Evolutionary conservation across 1,139 yeast species (phyloP).

Genomic region (Pneumocystis carinii): DNA sequence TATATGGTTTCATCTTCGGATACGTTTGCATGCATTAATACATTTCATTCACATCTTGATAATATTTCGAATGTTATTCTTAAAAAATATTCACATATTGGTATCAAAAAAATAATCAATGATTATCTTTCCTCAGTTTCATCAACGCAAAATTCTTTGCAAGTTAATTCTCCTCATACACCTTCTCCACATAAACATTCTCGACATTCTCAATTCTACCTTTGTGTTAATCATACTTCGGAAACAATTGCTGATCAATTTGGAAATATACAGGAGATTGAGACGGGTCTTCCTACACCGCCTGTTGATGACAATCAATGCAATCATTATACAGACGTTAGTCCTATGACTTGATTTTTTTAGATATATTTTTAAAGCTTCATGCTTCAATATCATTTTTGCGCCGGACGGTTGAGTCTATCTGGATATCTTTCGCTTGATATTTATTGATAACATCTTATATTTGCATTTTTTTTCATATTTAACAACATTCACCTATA

Average conservation of each 20-base stretch:
- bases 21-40: slow-evolving; percentile 4
- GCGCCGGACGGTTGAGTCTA: background rate
- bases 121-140: slow-evolving; percentile 17
- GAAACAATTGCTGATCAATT: background rate
- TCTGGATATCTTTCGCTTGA: background rate
- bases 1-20: slow-evolving; percentile 10
- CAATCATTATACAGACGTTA: background rate
- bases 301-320: slow-evolving; percentile 1
- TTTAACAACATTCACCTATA: background rate
- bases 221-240: background rate
- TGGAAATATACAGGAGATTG: background rate
- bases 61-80: slow-evolving; percentile 21
- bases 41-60: slow-evolving; percentile 18
- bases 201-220: background rate
- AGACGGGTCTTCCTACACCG: slow-evolving; percentile 4
- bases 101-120: slow-evolving; percentile 16
- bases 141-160: slow-evolving; percentile 7
- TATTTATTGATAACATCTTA: background rate
- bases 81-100: slow-evolving; percentile 25
- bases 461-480: background rate
- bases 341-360: background rate
- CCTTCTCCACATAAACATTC: slow-evolving; percentile 4
- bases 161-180: slow-evolving; percentile 8
- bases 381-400: background rate
- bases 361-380: background rate